These are phyloP conservation scores for Leccinum pellstonianum DNA, from an alignment of 768 basidiomycete genomes.

Conservation along the genomic window DNA sequence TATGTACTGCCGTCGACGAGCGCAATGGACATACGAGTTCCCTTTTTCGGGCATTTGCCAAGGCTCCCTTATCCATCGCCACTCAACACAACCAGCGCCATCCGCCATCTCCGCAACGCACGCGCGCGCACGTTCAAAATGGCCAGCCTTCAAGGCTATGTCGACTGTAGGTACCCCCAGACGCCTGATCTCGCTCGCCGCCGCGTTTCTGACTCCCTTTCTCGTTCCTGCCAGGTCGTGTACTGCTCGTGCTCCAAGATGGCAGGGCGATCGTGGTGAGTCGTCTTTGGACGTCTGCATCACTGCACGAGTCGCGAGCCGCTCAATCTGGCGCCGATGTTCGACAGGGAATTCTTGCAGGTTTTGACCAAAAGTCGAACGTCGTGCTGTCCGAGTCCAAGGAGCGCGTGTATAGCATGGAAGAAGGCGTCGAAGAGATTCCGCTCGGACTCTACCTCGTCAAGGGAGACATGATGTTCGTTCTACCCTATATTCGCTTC, in stretches of 20 bases:
- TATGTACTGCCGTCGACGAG: too few relatives aligned
- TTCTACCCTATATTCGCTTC: constrained; percentile 17
- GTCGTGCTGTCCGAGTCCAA: constrained; percentile 92
- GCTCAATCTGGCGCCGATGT: not conserved
- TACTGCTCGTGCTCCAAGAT: constrained; percentile 55
- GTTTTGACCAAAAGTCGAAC: constrained; percentile 95
- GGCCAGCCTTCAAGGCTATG: constrained; percentile 80
- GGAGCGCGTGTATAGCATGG: constrained; percentile 88
- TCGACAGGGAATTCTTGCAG: constrained; percentile 82
- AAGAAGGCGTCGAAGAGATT: constrained; percentile 92
- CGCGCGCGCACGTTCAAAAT: constrained; percentile 23
- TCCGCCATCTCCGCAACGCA: constrained; percentile 8
- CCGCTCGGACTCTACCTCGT: constrained; percentile 95
- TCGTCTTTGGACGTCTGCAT: constrained; percentile 8
- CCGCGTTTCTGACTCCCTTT: not conserved
- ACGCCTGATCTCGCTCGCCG: not conserved
- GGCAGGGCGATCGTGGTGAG: constrained; percentile 91
- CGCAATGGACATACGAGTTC: not conserved
- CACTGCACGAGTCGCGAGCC: not conserved
- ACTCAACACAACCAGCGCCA: constrained; percentile 1
- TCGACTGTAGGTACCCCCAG: constrained; percentile 63
- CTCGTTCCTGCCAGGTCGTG: not conserved
- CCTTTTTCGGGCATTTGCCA: not conserved
- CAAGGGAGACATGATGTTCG: constrained; percentile 98
- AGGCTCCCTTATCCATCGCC: not conserved